These are phyloP conservation scores for Rhodosporidiobolus sp. DNA, from an alignment of 768 basidiomycete genomes.

Conservation along the genomic window DNA sequence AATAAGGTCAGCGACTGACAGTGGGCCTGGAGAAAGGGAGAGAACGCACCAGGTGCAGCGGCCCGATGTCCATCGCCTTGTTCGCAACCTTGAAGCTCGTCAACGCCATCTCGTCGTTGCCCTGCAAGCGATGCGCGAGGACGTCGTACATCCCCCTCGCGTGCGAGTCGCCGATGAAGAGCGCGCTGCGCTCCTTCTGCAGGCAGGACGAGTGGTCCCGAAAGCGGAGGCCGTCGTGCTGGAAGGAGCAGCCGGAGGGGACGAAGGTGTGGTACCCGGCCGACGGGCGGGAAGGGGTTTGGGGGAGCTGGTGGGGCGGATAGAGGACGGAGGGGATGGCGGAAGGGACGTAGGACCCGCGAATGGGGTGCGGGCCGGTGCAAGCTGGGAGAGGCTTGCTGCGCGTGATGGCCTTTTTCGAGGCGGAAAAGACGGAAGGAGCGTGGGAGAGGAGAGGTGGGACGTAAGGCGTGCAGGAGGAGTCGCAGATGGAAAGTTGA, in stretches of 20 bases:
- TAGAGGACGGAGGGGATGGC: conserved; percentile 16
- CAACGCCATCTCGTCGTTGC: background rate
- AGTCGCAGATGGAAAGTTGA: conserved; percentile 1
- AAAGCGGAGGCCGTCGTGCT: conserved; percentile 18
- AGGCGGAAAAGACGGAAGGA: background rate
- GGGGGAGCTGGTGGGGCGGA: conserved; percentile 10
- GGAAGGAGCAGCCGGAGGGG: background rate
- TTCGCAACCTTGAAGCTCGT: background rate
- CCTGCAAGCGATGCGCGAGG: background rate
- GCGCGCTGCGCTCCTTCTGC: too few species aligned
- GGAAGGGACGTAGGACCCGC: conserved; percentile 15
- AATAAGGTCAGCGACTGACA: background rate
- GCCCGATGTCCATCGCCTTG: conserved; percentile 20
- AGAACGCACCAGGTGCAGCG: conserved; percentile 25
- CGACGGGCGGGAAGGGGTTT: background rate
- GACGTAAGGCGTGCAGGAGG: background rate
- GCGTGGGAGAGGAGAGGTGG: conserved; percentile 1
- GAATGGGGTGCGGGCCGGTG: background rate
- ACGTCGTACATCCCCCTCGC: conserved; percentile 7
- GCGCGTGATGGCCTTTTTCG: background rate
- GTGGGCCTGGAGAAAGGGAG: background rate
- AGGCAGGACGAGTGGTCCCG: conserved; percentile 4
- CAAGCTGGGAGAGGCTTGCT: background rate
- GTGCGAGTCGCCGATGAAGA: conserved; percentile 26
- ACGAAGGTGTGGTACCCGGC: conserved; percentile 9